Conservation (phyloP, 371 early-diverging fungal genomes). For the Mortierella sp. region DNA sequence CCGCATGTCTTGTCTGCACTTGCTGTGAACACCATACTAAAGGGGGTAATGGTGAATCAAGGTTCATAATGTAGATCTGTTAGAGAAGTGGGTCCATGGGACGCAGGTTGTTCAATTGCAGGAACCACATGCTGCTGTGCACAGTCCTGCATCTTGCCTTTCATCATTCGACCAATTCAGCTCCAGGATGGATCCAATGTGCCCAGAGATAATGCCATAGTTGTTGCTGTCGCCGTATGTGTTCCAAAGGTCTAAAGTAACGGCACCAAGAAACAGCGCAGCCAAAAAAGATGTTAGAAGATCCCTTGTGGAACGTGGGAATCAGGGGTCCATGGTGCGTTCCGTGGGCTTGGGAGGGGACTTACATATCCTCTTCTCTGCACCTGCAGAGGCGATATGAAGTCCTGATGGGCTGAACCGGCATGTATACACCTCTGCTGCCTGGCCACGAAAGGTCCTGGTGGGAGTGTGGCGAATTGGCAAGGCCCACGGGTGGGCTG, state of each 20-base stretch:
- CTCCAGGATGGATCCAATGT: conserved; percentile 86
- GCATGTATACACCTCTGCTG: conserved; percentile 79
- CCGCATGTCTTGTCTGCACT: conserved; percentile 55
- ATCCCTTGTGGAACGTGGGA: too few relatives aligned
- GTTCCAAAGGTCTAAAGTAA: conserved; percentile 81
- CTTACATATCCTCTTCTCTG: conserved; percentile 86
- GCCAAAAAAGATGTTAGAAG: too few relatives aligned
- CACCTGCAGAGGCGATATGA: conserved; percentile 84
- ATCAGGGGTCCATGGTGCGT: too few relatives aligned
- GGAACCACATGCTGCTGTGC: background rate
- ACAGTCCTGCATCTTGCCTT: conserved; percentile 57
- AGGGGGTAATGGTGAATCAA: too few relatives aligned
- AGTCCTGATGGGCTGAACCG: conserved; percentile 88
- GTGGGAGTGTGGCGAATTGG: background rate
- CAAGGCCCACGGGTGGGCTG: too few relatives aligned
- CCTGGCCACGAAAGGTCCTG: conserved; percentile 59
- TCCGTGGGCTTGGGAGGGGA: too few relatives aligned
- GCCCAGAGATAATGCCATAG: conserved; percentile 87
- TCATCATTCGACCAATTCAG: conserved; percentile 92
- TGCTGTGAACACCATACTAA: conserved; percentile 59
- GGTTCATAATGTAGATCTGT: too few relatives aligned
- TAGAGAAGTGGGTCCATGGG: too few relatives aligned
- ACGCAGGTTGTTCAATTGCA: background rate
- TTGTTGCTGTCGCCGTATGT: conserved; percentile 90
- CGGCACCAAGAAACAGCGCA: too few relatives aligned